Percentiles rank a stretch among this genome's conserved stretches.
Evolutionary conservation across 495 filamentous ascomycete species (phyloP).

Genomic region (Chlorociboria aeruginascens): DNA sequence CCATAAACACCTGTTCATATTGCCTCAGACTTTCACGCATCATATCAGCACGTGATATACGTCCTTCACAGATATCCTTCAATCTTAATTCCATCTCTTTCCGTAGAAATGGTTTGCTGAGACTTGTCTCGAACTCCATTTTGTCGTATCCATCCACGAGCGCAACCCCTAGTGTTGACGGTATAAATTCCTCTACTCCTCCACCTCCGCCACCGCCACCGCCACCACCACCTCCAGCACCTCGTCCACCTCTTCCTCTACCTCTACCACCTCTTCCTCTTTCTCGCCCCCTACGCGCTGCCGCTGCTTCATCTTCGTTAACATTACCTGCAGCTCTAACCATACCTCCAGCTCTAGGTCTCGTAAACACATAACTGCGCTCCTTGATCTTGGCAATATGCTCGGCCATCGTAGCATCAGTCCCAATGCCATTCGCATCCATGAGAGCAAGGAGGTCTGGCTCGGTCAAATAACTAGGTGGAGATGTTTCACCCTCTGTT

Average conservation of each 20-base stretch:
- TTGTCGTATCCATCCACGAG: constrained; percentile 88
- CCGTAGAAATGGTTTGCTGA: constrained; percentile 92
- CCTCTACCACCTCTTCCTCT: constrained; percentile 34
- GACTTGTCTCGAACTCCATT: constrained; percentile 77
- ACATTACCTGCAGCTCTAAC: constrained; percentile 21
- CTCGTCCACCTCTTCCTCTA: constrained; percentile 21
- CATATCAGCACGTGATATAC: constrained; percentile 56
- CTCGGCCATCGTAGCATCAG: constrained; percentile 97
- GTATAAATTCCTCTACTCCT: constrained; percentile 76
- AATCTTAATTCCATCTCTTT: constrained; percentile 96
- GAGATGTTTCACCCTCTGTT: constrained; percentile 70
- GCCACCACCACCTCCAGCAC: constrained; percentile 46
- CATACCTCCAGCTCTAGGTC: constrained; percentile 34
- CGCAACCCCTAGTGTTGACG: constrained; percentile 79
- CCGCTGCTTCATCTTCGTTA: constrained; percentile 24
- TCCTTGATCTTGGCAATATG: constrained; percentile 94
- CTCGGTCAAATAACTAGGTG: constrained; percentile 84
- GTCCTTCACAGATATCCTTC: constrained; percentile 91
- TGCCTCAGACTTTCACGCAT: constrained; percentile 69
- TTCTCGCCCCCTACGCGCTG: constrained; percentile 28
- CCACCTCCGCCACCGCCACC: constrained; percentile 29
- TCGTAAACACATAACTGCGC: constrained; percentile 64
- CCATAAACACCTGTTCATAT: constrained; percentile 74
- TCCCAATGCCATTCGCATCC: constrained; percentile 98
- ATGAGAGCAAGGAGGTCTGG: constrained; percentile 95